Evolutionary conservation across 176 grass and related monocot species (phyloP), one percentile per base, ranked within the genome.

Genomic region (Aegilops longissima): DNA sequence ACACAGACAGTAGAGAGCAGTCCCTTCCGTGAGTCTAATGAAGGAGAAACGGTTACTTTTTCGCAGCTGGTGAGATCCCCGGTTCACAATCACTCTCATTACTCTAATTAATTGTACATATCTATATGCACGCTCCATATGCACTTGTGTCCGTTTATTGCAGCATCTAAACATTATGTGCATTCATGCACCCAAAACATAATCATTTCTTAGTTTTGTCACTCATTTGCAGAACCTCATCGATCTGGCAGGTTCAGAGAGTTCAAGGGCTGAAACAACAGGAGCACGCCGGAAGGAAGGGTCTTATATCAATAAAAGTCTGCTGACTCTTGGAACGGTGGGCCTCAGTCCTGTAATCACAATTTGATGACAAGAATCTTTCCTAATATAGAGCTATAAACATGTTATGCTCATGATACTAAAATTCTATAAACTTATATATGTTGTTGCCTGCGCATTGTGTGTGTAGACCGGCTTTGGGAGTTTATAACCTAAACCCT

Each of bases 171-270:
- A 80, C 16, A 66, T 84, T 80, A 58, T 47, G 25, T 63, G 51
- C 25, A 61, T 84, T 73, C 42, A 40, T 58, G 40, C 6, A 71
- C 38, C 18, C 20, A 63, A 70, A 34, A 89, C 54, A 67, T 7
- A 52, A 23, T 30, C 14, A 76, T 51, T 82, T 91, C 59, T 79
- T 89, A 70, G 85, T 30, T 82, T 79, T 82, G n/a, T 86, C 73
- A 83, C 87, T 87, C 89, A 59, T 87, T 66, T 97, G 94, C 97
- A 99, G 97, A 96, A 97, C 90, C 92, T 99, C 83, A 99, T 99
- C 92, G 97, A 99, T 97, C 90, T 99, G 83, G 97, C 97, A 87
- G 97, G 94, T 92, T 99, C 97, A 77, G 97, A 99, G 89, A 99
- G 94, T 83, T 99, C 97, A 84, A 94, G 85, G 86, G 97, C 91